phyloP scores from a whole-genome alignment of 768 basidiomycete species.

The Rossbeevera mucosa region DNA sequence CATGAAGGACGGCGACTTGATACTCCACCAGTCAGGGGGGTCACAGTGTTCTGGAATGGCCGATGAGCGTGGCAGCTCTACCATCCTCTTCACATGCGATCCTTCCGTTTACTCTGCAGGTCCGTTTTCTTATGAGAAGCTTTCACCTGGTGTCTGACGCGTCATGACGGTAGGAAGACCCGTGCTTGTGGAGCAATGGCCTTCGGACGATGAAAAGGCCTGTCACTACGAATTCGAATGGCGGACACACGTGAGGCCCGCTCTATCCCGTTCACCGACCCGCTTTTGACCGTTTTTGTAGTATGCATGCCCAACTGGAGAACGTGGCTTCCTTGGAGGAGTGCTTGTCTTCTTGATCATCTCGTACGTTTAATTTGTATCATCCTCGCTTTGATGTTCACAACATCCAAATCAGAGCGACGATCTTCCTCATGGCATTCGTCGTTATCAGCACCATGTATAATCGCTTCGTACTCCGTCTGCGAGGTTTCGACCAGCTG shows the following conservation, averaged over 20 bases:
- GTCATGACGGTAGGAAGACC: slow-evolving; percentile 37
- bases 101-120: slow-evolving; percentile 55
- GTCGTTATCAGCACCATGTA: slow-evolving; percentile 67
- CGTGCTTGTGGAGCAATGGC: slow-evolving; percentile 59
- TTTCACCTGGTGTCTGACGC: not conserved
- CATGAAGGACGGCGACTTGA: slow-evolving; percentile 47
- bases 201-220: slow-evolving; percentile 53
- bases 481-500: slow-evolving; percentile 68
- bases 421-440: slow-evolving; percentile 58
- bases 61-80: slow-evolving; percentile 51
- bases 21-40: slow-evolving; percentile 57
- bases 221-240: slow-evolving; percentile 84
- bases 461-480: slow-evolving; percentile 70
- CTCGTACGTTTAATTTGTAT: slow-evolving; percentile 42
- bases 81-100: slow-evolving; percentile 78
- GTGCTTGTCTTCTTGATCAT: slow-evolving; percentile 53
- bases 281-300: slow-evolving; percentile 20
- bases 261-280: not conserved
- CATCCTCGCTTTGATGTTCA: not conserved
- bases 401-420: slow-evolving; percentile 37
- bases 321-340: slow-evolving; percentile 47
- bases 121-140: not conserved
- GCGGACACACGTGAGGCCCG: slow-evolving; percentile 63
- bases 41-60: slow-evolving; percentile 53
- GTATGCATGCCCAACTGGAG: slow-evolving; percentile 71